Evolutionary conservation across 371 early-diverging fungal genomes (phyloP), one percentile per base, ranked within the genome.

Genomic region (Nematocida parisii): DNA sequence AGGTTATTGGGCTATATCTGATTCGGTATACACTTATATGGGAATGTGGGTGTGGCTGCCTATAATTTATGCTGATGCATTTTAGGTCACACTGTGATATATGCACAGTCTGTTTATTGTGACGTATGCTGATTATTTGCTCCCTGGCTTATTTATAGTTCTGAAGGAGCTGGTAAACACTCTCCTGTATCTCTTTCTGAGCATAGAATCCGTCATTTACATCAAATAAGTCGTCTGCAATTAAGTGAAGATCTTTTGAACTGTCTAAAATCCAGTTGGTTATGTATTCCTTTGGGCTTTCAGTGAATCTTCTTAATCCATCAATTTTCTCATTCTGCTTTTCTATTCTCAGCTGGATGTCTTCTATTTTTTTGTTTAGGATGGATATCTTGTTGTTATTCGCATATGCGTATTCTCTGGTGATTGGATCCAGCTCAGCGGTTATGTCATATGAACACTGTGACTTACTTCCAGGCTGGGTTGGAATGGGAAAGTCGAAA

Each of bases 321-420:
- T 61, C 73, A 9, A 73, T 80, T 47, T 71, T 72, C 54, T 85
- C 82, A 54, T 73, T 47, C 27, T 73, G 77, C 45, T 83, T 83
- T n/a, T 84, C 84, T 47, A 82, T 72, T 27, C 81, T 45, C 13
- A 77, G 56, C 3, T 45, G 62, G 6, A 83, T 67, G 39, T 73
- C 82, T 39, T 84, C 84, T 39, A 87, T 84, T 66, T 86, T 86
- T 52, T 81, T 85, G 33, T 87, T 83, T 44, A 85, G 62, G 5
- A 72, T 57, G 5, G 83, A 45, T 54, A 87, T 75, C 42, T 81
- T 82, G 20, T 84, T 82, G 15, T 44, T 33, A 27, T 71, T 42
- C 39, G 83, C 85, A 18, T 86, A 42, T 18, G 82, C 75, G 18
- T 85, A 86, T 18, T 77, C 74, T n/a, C 85, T 82, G 15, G 22